Percentiles rank a stretch among this genome's conserved stretches.
These are phyloP conservation scores for Leucosporidium yakuticum DNA, from an alignment of 768 basidiomycete species.

Conservation along the genomic window DNA sequence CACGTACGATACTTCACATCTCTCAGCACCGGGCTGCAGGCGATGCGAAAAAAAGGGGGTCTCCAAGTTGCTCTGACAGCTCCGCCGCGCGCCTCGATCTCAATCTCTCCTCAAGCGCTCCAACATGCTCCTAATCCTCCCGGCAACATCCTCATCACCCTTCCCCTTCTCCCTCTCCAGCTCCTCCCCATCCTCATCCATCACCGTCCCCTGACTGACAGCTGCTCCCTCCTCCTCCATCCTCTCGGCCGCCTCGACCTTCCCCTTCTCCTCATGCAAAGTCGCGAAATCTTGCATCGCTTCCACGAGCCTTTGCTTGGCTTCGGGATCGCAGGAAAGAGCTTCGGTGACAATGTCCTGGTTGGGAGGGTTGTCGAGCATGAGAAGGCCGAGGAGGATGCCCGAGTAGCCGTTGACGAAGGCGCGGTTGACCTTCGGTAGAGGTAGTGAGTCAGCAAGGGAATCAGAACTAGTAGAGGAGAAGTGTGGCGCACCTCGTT, in stretches of 20 bases:
- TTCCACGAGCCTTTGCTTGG: slow-evolving; percentile 5
- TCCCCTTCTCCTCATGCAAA: slow-evolving; percentile 8
- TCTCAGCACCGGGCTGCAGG: too few species aligned
- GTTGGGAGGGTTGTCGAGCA: slow-evolving; percentile 22
- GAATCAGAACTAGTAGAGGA: not conserved
- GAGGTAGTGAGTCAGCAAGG: not conserved
- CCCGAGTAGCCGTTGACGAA: slow-evolving; percentile 26
- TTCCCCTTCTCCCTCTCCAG: not conserved
- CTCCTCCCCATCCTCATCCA: not conserved
- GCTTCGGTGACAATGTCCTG: slow-evolving; percentile 12
- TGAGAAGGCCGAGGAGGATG: slow-evolving; percentile 22
- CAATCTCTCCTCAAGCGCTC: slow-evolving; percentile 48
- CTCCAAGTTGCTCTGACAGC: too few species aligned
- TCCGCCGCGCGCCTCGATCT: too few species aligned
- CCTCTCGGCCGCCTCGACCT: not conserved
- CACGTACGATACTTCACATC: too few species aligned
- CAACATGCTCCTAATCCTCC: not conserved
- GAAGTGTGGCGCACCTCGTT: slow-evolving; percentile 15
- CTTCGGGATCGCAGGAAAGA: not conserved
- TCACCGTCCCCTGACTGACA: not conserved
- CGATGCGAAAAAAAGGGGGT: too few species aligned
- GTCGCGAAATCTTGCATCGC: slow-evolving; percentile 26
- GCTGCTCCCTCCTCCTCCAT: not conserved
- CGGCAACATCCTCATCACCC: not conserved
- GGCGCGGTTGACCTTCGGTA: slow-evolving; percentile 13